phyloP scores from a whole-genome alignment of 371 early-diverging fungal genomes.

The Mortierella sp. region DNA sequence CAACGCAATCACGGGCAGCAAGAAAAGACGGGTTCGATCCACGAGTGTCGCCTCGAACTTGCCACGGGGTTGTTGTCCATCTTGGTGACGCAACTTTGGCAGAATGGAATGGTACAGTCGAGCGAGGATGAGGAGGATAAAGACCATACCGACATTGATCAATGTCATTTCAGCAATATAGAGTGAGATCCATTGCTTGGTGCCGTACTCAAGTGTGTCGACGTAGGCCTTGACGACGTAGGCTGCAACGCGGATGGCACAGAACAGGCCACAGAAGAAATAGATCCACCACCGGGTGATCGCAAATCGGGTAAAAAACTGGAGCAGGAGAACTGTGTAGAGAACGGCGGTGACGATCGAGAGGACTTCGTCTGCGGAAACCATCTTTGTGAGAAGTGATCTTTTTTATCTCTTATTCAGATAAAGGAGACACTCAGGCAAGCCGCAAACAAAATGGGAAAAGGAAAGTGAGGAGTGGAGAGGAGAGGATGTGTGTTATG shows the following conservation, averaged over 20 bases:
- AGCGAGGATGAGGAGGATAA: conserved; percentile 23
- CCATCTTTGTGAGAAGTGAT: no score
- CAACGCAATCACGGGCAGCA: conserved; percentile 16
- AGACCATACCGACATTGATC: conserved; percentile 22
- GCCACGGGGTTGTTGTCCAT: no score
- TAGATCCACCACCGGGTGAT: conserved; percentile 24
- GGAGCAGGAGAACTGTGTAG: conserved; percentile 11
- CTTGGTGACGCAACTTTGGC: conserved; percentile 26
- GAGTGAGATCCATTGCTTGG: not conserved
- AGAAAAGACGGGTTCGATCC: conserved; percentile 11
- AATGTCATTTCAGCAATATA: conserved; percentile 12
- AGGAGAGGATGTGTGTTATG: no score
- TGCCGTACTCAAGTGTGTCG: not conserved
- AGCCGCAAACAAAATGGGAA: no score
- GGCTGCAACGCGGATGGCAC: conserved; percentile 22
- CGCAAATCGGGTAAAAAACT: conserved; percentile 17
- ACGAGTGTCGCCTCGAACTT: conserved; percentile 20
- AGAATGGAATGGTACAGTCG: conserved; percentile 22
- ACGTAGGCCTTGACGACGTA: conserved; percentile 24
- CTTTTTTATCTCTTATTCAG: no score
- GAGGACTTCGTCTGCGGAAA: conserved; percentile 16
- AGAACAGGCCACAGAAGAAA: conserved; percentile 20
- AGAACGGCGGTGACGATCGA: conserved; percentile 16
- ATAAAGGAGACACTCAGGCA: no score
- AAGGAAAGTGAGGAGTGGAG: no score